A percentile compares a stretch with the other conserved stretches of the same genome.
These are phyloP conservation scores for Daedalea quercina DNA, from an alignment of 768 basidiomycete species.

Conservation along the genomic window DNA sequence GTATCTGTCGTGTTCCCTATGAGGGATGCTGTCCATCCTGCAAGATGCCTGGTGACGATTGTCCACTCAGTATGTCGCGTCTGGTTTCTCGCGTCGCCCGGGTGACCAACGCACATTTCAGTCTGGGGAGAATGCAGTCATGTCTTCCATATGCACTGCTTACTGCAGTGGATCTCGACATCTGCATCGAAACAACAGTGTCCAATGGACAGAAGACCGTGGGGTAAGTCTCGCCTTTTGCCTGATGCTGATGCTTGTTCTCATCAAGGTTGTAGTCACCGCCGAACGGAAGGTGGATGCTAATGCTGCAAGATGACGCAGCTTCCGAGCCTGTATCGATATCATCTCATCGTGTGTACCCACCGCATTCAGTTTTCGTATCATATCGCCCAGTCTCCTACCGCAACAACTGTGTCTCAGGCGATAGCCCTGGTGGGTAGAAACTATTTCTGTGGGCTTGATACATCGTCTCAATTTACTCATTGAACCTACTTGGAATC, in stretches of 20 bases:
- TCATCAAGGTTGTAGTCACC: slow-evolving; percentile 33
- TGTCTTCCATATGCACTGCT: slow-evolving; percentile 97
- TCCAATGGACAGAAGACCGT: slow-evolving; percentile 94
- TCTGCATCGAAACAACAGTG: slow-evolving; percentile 89
- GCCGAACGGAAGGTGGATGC: slow-evolving; percentile 44
- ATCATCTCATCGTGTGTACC: not conserved
- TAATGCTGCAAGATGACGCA: slow-evolving; percentile 4
- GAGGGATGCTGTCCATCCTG: slow-evolving; percentile 96
- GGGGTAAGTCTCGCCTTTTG: slow-evolving; percentile 54
- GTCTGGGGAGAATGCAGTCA: slow-evolving; percentile 99
- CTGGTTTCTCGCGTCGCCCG: not conserved
- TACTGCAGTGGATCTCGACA: slow-evolving; percentile 94
- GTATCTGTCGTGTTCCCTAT: slow-evolving; percentile 86
- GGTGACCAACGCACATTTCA: slow-evolving; percentile 25
- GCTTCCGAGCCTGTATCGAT: slow-evolving; percentile 8
- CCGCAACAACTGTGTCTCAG: no score
- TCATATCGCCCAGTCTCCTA: not conserved
- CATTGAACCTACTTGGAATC: no score
- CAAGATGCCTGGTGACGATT: slow-evolving; percentile 95
- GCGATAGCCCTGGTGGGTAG: no score
- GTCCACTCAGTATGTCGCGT: slow-evolving; percentile 69
- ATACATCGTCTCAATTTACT: no score
- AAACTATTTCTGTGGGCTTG: no score
- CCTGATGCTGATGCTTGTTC: not conserved
- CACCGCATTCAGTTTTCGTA: not conserved